phyloP scores from a whole-genome alignment of 805 yeast species.

The Danielia reshetovae region DNA sequence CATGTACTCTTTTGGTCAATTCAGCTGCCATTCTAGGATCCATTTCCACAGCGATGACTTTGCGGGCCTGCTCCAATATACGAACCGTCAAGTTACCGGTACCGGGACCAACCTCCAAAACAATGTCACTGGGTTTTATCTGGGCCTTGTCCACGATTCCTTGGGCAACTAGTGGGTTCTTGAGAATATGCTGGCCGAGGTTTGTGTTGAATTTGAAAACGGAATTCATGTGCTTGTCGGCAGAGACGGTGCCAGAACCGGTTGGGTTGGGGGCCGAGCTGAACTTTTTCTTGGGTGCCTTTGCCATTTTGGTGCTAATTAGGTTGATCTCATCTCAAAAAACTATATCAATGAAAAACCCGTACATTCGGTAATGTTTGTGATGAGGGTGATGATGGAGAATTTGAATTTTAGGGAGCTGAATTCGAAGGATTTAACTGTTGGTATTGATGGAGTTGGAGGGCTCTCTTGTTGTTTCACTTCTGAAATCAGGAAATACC shows the following conservation, averaged over 20 bases:
- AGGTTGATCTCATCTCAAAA: constrained; percentile 5
- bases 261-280: constrained; percentile 42
- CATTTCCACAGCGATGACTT: constrained; percentile 96
- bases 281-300: constrained; percentile 63
- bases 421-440: not conserved
- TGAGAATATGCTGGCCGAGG: constrained; percentile 93
- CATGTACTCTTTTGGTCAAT: constrained; percentile 93
- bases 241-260: constrained; percentile 53
- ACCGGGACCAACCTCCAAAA: constrained; percentile 98
- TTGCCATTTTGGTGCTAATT: constrained; percentile 45
- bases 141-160: constrained; percentile 97
- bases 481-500: too few species aligned
- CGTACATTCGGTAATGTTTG: not conserved
- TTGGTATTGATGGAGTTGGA: not conserved
- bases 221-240: constrained; percentile 66
- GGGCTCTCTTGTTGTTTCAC: not conserved
- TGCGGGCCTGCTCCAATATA: constrained; percentile 85
- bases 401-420: not conserved
- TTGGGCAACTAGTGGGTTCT: constrained; percentile 95
- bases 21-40: constrained; percentile 99
- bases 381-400: not conserved
- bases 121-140: constrained; percentile 87
- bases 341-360: constrained; percentile 1
- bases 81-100: constrained; percentile 96
- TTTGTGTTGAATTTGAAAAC: constrained; percentile 97